phyloP scores from a whole-genome alignment of 345 rosid genomes.

The Triadica sebifera region DNA sequence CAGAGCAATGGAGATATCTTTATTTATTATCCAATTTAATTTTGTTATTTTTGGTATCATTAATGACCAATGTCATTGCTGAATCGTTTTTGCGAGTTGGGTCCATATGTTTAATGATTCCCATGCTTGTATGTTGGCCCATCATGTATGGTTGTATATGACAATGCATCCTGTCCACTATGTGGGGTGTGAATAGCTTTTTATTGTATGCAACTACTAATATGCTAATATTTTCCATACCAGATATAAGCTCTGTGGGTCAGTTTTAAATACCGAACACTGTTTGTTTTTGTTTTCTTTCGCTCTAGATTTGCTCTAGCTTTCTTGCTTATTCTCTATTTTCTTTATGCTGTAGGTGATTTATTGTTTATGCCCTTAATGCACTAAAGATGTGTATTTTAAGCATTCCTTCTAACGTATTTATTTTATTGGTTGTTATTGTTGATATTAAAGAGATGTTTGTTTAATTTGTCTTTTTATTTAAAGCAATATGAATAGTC shows the following conservation, averaged over 20 bases:
- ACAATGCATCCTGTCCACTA: slow-evolving; percentile 20
- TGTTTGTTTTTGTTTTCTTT: slow-evolving; percentile 7
- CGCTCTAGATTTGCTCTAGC: neutral
- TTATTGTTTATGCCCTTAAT: neutral
- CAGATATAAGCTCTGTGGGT: slow-evolving; percentile 26
- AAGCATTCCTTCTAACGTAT: neutral
- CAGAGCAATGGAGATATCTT: slow-evolving; percentile 11
- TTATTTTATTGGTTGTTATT: no score
- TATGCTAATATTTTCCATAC: slow-evolving; percentile 20
- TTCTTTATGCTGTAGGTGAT: slow-evolving; percentile 9
- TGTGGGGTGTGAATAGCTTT: slow-evolving; percentile 20
- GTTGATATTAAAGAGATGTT: no score
- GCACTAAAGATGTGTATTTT: neutral
- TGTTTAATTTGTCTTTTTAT: neutral
- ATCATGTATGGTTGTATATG: slow-evolving; percentile 29
- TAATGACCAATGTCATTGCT: neutral
- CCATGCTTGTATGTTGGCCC: slow-evolving; percentile 29
- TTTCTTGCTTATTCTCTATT: neutral
- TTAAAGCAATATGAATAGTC: neutral
- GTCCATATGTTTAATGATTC: slow-evolving; percentile 29
- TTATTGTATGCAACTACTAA: slow-evolving; percentile 13
- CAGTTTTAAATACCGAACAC: slow-evolving; percentile 17
- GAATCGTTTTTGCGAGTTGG: slow-evolving; percentile 19
- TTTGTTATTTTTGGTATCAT: neutral
- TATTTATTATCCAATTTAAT: neutral